Conservation (phyloP, 164 flowering plant genomes). For the Akebia trifoliata region DNA sequence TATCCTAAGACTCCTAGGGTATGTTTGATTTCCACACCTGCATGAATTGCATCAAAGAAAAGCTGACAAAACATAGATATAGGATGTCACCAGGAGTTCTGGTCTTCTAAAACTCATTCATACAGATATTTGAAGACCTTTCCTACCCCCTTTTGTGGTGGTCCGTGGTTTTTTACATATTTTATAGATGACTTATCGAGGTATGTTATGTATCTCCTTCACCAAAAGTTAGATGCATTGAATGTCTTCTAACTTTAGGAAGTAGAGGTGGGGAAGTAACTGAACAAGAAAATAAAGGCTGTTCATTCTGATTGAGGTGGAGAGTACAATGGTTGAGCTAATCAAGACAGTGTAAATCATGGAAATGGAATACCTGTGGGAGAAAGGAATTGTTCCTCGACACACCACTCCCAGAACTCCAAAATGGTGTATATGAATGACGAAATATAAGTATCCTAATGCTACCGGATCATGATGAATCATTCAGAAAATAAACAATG, state of each 20-base stretch:
- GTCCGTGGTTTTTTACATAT: slow-evolving; percentile 9
- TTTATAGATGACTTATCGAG: slow-evolving; percentile 16
- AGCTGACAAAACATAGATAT: slow-evolving; percentile 3
- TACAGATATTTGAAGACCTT: slow-evolving; percentile 17
- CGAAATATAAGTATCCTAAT: too few species aligned
- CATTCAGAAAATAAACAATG: too few species aligned
- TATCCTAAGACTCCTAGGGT: too few species aligned
- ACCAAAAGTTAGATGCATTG: too few species aligned
- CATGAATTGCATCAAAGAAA: slow-evolving; percentile 14
- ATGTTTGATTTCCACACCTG: background rate
- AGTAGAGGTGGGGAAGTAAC: background rate
- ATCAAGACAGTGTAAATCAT: too few species aligned
- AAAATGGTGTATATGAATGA: too few species aligned
- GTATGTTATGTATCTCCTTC: too few species aligned
- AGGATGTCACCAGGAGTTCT: background rate
- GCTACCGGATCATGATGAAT: too few species aligned
- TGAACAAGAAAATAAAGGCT: background rate
- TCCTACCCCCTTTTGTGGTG: slow-evolving; percentile 10
- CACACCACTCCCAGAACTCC: too few species aligned
- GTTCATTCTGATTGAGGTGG: background rate
- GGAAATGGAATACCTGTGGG: too few species aligned
- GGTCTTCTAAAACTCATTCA: slow-evolving; percentile 9
- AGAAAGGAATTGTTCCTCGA: too few species aligned
- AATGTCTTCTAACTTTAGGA: slow-evolving; percentile 1
- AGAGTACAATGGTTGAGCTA: slow-evolving; percentile 9